These are phyloP conservation scores for Phaeosphaeriaceae sp. DNA, from an alignment of 2,329 filamentous ascomycete species.

Conservation along the genomic window DNA sequence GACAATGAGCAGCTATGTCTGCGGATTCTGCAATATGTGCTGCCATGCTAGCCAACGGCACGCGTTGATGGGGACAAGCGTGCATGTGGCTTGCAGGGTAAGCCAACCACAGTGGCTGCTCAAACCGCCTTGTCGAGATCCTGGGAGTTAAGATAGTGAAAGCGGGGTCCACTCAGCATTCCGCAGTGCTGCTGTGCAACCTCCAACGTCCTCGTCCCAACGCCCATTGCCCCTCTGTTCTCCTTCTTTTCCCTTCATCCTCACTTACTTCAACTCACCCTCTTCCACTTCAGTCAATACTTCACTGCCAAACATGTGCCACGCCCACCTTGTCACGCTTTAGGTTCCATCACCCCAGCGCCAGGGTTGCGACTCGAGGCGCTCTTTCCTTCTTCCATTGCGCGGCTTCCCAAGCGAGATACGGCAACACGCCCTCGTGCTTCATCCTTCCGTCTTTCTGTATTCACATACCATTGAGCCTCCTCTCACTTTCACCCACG, in stretches of 20 bases:
- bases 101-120: slow-evolving; percentile 31
- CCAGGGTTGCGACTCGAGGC: slow-evolving; percentile 17
- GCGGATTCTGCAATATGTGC: not conserved
- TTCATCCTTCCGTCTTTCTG: slow-evolving; percentile 8
- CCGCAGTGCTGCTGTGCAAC: slow-evolving; percentile 35
- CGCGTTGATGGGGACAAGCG: slow-evolving; percentile 26
- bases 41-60: slow-evolving; percentile 27
- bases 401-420: not conserved
- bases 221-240: slow-evolving; percentile 25
- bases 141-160: slow-evolving; percentile 32
- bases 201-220: slow-evolving; percentile 35
- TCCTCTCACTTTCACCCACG: slow-evolving; percentile 13
- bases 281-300: slow-evolving; percentile 7
- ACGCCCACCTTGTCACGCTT: slow-evolving; percentile 31
- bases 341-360: slow-evolving; percentile 23
- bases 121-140: slow-evolving; percentile 37
- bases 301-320: slow-evolving; percentile 21
- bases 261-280: slow-evolving; percentile 18
- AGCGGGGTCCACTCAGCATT: slow-evolving; percentile 36
- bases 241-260: slow-evolving; percentile 14
- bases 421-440: slow-evolving; percentile 19
- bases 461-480: slow-evolving; percentile 11
- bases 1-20: not conserved
- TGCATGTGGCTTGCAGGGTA: slow-evolving; percentile 42
- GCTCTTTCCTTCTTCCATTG: slow-evolving; percentile 15